phyloP scores from a whole-genome alignment of 345 rosid species.

The Gossypium sturtianum region DNA sequence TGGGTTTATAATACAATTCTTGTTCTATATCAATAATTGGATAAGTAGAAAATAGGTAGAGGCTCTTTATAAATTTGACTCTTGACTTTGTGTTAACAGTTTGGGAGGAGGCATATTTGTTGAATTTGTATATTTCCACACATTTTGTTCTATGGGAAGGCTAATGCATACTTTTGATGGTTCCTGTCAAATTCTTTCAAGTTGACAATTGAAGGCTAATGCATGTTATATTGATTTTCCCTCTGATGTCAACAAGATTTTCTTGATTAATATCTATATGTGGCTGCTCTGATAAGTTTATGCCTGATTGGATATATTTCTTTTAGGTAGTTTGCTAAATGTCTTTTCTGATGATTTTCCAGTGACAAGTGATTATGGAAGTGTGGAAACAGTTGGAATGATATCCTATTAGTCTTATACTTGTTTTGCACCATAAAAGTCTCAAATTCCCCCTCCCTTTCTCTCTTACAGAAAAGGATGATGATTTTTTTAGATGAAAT shows the following conservation, averaged over 20 bases:
- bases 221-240: not conserved
- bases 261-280: not conserved
- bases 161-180: not conserved
- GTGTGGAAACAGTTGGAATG: not conserved
- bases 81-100: not conserved
- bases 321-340: slow-evolving; percentile 2
- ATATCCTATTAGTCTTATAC: not conserved
- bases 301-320: not conserved
- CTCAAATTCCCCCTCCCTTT: not conserved
- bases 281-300: not conserved
- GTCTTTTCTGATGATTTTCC: not conserved
- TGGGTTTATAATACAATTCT: not conserved
- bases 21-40: not conserved
- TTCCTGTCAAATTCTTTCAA: not conserved
- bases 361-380: not conserved
- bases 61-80: not conserved
- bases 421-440: not conserved
- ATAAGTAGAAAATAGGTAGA: not conserved
- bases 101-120: not conserved
- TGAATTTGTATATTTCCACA: not conserved
- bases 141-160: not conserved
- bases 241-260: not conserved
- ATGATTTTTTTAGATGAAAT: slow-evolving; percentile 5
- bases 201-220: not conserved
- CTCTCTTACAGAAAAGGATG: not conserved